phyloP scores from a whole-genome alignment of 2,329 filamentous ascomycete species.

The Cladosporium halotolerans region DNA sequence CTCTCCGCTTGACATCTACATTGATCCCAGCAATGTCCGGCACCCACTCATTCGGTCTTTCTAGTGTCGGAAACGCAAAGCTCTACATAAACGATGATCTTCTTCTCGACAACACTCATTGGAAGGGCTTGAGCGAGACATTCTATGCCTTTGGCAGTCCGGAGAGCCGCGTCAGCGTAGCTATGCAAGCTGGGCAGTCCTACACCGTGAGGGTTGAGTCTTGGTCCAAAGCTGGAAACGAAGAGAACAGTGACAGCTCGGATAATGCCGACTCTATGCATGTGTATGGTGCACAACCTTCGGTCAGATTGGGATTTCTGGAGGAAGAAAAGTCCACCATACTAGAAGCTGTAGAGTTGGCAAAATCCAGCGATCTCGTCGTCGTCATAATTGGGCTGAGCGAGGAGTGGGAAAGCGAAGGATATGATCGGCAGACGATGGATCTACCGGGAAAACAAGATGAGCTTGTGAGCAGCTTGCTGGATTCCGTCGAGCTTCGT shows the following conservation, averaged over 20 bases:
- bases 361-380: conserved; percentile 66
- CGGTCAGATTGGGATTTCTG: neutral
- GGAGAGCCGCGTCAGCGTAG: neutral
- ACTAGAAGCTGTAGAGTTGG: conserved; percentile 59
- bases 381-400: conserved; percentile 72
- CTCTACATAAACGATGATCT: neutral
- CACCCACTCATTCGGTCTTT: neutral
- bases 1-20: neutral
- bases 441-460: conserved; percentile 57
- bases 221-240: neutral
- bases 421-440: conserved; percentile 56
- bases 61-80: neutral
- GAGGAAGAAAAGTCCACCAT: conserved; percentile 35
- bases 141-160: neutral
- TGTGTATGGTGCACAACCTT: neutral
- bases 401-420: conserved; percentile 69
- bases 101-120: neutral
- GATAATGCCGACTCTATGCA: neutral
- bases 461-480: conserved; percentile 58
- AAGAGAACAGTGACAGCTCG: neutral
- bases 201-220: neutral
- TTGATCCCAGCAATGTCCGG: neutral
- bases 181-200: neutral
- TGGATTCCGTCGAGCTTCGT: conserved; percentile 56
- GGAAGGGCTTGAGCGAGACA: neutral